Evolutionary conservation across 257 asterid species (phyloP).

Genomic region (Gynochthodes officinalis): DNA sequence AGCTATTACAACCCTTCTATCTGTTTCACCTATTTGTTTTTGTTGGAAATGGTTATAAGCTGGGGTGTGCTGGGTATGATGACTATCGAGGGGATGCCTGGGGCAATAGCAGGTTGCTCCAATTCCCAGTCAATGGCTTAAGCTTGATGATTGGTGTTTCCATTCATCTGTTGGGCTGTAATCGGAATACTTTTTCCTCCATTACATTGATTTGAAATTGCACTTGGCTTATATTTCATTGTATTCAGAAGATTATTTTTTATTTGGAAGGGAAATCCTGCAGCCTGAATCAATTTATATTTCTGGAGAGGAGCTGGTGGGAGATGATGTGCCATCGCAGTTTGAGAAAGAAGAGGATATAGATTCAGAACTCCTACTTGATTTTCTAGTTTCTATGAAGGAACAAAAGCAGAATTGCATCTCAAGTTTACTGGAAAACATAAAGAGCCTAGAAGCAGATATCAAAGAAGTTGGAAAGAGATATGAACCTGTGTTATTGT

Average conservation of each 20-base stretch:
- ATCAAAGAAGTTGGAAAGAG: conserved; percentile 63
- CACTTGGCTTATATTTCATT: not conserved
- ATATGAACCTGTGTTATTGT: conserved; percentile 22
- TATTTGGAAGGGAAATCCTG: conserved; percentile 66
- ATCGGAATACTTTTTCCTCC: not conserved
- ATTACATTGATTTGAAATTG: not conserved
- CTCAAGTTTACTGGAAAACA: conserved; percentile 49
- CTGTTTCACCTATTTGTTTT: not conserved
- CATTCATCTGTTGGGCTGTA: not conserved
- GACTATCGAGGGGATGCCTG: not conserved
- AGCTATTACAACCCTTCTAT: no score
- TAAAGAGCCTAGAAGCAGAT: conserved; percentile 68
- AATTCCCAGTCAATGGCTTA: not conserved
- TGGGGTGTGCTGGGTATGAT: not conserved
- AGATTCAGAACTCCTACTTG: conserved; percentile 59
- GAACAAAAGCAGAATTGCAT: conserved; percentile 69
- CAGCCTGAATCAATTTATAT: conserved; percentile 53
- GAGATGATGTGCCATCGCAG: conserved; percentile 38
- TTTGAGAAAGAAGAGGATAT: conserved; percentile 50
- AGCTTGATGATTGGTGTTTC: not conserved
- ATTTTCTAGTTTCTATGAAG: conserved; percentile 53
- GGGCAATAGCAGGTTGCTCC: conserved; percentile 1
- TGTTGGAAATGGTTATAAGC: not conserved
- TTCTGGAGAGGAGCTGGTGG: conserved; percentile 39
- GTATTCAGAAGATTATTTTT: conserved; percentile 9